Percentiles rank a stretch among this genome's conserved stretches.
These are phyloP conservation scores for Leishmania tropica DNA, from an alignment of 208 protist species.

Conservation along the genomic window DNA sequence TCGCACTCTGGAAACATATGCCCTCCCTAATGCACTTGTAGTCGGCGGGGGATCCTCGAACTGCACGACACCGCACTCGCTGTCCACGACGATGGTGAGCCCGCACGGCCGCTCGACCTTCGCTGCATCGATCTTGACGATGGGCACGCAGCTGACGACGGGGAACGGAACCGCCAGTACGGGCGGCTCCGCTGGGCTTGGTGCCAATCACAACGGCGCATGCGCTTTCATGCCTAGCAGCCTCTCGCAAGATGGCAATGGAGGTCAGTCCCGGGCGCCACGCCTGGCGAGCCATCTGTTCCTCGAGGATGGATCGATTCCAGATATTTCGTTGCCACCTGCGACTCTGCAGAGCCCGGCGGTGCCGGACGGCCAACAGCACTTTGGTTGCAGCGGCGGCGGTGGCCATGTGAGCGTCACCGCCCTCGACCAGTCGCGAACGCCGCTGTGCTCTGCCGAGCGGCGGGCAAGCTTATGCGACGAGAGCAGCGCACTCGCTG, in stretches of 20 bases:
- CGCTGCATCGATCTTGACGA: slow-evolving; percentile 4
- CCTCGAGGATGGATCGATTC: slow-evolving; percentile 1
- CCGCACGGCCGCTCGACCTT: not conserved
- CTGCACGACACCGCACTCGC: slow-evolving; percentile 3
- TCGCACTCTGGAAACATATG: slow-evolving; percentile 12
- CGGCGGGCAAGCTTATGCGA: slow-evolving; percentile 15
- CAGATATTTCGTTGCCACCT: slow-evolving; percentile 6
- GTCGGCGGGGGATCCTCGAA: slow-evolving; percentile 7
- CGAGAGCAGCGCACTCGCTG: not conserved
- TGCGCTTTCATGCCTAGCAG: not conserved
- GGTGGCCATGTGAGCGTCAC: slow-evolving; percentile 6
- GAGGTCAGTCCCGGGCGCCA: slow-evolving; percentile 8
- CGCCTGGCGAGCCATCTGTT: slow-evolving; percentile 31
- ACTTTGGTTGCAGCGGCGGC: slow-evolving; percentile 7
- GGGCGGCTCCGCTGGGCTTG: not conserved
- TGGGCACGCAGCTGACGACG: not conserved
- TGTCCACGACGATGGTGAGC: slow-evolving; percentile 6
- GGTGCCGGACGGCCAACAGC: slow-evolving; percentile 5
- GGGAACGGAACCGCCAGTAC: not conserved
- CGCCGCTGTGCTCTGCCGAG: slow-evolving; percentile 16
- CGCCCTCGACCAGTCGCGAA: slow-evolving; percentile 9
- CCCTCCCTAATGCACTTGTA: slow-evolving; percentile 6
- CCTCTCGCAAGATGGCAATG: not conserved
- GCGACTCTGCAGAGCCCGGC: slow-evolving; percentile 21
- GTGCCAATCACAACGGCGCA: not conserved